phyloP scores from a whole-genome alignment of 2,329 filamentous ascomycete genomes.

The Pleochaeta shiraiana region DNA sequence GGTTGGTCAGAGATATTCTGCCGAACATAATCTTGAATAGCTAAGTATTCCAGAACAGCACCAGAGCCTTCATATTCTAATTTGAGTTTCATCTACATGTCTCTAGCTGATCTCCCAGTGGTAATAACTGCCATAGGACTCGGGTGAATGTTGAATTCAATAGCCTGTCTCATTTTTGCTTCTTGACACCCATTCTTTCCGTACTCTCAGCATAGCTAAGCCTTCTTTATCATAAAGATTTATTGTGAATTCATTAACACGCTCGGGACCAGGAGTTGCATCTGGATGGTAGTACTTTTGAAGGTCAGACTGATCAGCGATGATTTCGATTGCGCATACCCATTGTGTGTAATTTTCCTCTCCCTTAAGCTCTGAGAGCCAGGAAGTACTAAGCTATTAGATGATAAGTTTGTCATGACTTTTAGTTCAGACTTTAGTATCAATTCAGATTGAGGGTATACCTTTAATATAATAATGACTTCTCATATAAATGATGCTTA shows the following conservation, averaged over 20 bases:
- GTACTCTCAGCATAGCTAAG: neutral
- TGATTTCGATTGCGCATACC: neutral
- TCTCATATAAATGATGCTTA: neutral
- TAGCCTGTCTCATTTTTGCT: slow-evolving; percentile 1
- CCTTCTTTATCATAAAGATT: neutral
- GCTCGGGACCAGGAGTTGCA: neutral
- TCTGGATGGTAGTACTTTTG: slow-evolving; percentile 3
- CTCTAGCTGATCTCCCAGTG: neutral
- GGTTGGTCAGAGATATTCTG: neutral
- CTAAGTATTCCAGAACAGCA: neutral
- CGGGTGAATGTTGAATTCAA: slow-evolving; percentile 1
- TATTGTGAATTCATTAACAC: neutral
- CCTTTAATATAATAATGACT: too few relatives aligned
- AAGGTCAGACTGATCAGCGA: neutral
- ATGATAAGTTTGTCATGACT: neutral
- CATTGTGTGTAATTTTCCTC: slow-evolving; percentile 2
- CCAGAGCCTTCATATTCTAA: neutral
- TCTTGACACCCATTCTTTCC: slow-evolving; percentile 2
- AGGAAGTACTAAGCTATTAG: neutral
- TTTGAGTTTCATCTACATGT: neutral
- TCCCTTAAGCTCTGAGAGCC: slow-evolving; percentile 1
- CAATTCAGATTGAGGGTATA: neutral
- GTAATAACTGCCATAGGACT: neutral
- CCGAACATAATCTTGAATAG: slow-evolving; percentile 2
- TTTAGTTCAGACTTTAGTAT: neutral